Percentiles rank a stretch among this genome's conserved stretches.
Evolutionary conservation across 371 early-diverging fungal species (phyloP).

Genomic region (Phascolomyces articulosus): DNA sequence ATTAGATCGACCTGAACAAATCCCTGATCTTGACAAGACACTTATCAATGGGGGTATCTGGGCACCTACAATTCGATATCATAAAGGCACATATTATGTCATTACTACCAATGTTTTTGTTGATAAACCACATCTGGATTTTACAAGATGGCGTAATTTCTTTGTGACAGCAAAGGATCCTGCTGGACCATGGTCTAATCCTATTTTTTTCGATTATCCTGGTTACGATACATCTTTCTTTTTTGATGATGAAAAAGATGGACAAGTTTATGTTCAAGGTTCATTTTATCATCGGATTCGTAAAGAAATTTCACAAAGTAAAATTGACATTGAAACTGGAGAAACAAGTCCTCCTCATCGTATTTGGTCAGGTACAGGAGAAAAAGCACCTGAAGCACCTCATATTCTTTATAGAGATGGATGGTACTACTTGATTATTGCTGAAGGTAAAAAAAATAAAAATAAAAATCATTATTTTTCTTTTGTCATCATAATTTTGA

Average conservation of each 20-base stretch:
- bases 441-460: too few relatives aligned
- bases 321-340: constrained; percentile 19
- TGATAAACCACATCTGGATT: constrained; percentile 5
- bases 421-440: constrained; percentile 27
- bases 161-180: constrained; percentile 15
- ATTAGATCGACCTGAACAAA: constrained; percentile 17
- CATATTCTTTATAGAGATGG: constrained; percentile 24
- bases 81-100: constrained; percentile 22
- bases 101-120: constrained; percentile 16
- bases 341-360: constrained; percentile 4
- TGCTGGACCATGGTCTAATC: constrained; percentile 25
- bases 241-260: constrained; percentile 13
- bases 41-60: constrained; percentile 26
- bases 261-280: constrained; percentile 17
- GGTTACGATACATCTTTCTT: constrained; percentile 21
- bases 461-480: too few relatives aligned
- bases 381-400: constrained; percentile 25
- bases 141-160: constrained; percentile 16
- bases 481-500: too few relatives aligned
- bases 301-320: constrained; percentile 21
- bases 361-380: constrained; percentile 24
- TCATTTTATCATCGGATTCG: constrained; percentile 17
- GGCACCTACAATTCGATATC: constrained; percentile 29
- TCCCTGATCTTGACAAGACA: constrained; percentile 12
- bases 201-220: constrained; percentile 21